Base-by-base conservation (phyloP, 345 rosid genomes). In the Eucalyptus curtisii region DNA sequence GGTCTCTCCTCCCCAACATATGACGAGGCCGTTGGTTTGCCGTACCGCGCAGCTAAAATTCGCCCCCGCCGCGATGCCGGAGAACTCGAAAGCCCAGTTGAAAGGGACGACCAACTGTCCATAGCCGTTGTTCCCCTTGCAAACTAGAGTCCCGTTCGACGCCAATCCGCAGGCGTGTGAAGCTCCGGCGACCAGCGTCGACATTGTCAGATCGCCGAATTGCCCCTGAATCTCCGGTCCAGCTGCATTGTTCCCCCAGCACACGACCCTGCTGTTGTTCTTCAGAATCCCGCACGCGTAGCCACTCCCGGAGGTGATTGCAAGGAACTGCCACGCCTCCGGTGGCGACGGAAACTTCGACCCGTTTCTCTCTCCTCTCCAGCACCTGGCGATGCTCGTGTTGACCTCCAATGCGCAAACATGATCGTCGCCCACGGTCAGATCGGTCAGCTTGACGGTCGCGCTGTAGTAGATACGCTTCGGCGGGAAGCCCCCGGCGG, bases 161-260 rank as follows among this genome's bases (percentile, higher is more conserved):
- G 91, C 71, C 89, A 93, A 66, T 37, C 97, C 95, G 89, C 96
- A 95, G 82, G 89, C 97, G 88, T 94, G 95, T 44, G 94, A 91
- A 45, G 87, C 90, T 76, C 95, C 95, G 25, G 95, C 93, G 71
- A 92, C 93, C 53, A 94, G 89, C 66, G 79, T 91, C 31, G 79
- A 61, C 95, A 95, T 94, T 17, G 92, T 85, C 86, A 90, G 86
- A 85, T 92, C 91, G 10, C 91, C 90, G 86, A 92, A 93, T 89
- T 90, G 92, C 86, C 76, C 88, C 84, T 92, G 92, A 87, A 94
- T 93, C 89, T 89, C 89, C 47, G 48, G 89, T 19, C 89, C 94
- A 20, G 86, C 87, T 31, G 79, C 81, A 88, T 79, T 86, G 50
- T 48, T 30, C 52, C 95, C 96, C 97, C 96, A 95, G 76, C 95